A percentile compares a stretch with the other conserved stretches of the same genome.
Evolutionary conservation across 768 basidiomycete genomes (phyloP).

Genomic region (Boletus speciosus): DNA sequence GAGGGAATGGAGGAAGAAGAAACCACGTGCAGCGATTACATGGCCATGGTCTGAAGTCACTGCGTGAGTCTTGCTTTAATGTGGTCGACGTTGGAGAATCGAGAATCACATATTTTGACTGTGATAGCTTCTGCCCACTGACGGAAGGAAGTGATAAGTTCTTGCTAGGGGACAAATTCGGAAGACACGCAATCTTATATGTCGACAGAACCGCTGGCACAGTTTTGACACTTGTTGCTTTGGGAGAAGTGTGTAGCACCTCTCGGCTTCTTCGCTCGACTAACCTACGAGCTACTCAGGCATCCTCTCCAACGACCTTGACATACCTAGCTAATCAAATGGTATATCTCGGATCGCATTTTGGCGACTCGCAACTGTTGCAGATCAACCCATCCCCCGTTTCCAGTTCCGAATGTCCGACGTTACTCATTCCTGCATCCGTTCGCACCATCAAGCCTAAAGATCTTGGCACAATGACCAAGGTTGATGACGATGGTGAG

Average conservation of each 20-base stretch:
- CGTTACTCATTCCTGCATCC: slow-evolving; percentile 50
- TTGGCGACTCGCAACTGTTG: slow-evolving; percentile 77
- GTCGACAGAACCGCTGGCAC: slow-evolving; percentile 40
- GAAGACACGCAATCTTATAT: slow-evolving; percentile 65
- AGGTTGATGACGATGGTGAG: slow-evolving; percentile 27
- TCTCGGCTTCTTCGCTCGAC: not conserved
- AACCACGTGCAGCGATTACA: slow-evolving; percentile 51
- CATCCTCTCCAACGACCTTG: slow-evolving; percentile 66
- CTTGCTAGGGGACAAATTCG: slow-evolving; percentile 68
- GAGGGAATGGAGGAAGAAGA: slow-evolving; percentile 50
- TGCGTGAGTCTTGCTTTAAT: slow-evolving; percentile 45
- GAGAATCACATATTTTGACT: not conserved
- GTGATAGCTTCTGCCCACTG: slow-evolving; percentile 48
- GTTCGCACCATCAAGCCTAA: slow-evolving; percentile 41
- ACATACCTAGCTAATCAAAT: slow-evolving; percentile 69
- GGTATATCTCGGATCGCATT: slow-evolving; percentile 77
- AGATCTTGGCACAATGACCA: slow-evolving; percentile 37
- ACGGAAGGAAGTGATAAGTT: slow-evolving; percentile 46
- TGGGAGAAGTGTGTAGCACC: slow-evolving; percentile 59
- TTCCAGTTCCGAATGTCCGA: slow-evolving; percentile 38
- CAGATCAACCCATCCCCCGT: slow-evolving; percentile 48
- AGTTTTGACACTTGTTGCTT: slow-evolving; percentile 51
- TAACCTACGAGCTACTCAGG: slow-evolving; percentile 36
- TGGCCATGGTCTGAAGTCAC: slow-evolving; percentile 78
- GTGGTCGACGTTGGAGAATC: not conserved